Base-by-base conservation (phyloP, 495 filamentous ascomycete species). In the Lophium mytilinum region DNA sequence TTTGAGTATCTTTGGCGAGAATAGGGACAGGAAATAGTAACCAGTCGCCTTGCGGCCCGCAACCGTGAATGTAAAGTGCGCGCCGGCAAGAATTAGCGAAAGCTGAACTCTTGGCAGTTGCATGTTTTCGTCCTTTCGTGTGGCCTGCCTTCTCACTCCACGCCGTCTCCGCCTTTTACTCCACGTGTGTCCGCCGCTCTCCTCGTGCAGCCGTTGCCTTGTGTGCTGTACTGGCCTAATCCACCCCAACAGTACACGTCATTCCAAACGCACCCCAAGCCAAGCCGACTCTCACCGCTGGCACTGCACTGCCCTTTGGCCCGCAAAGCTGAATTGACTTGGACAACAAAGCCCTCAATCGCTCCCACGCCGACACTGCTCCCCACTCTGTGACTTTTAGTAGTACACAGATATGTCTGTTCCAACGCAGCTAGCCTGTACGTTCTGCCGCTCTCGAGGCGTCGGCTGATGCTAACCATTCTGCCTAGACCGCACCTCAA, bases 371-470 rank as follows among this genome's bases (percentile, higher is more conserved):
- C 47, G 17, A 37, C 7, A 21, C 36, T 37, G 14, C 37, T 17
- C 37, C 10, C 24, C 19, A 17, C 17, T 54, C 84, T 86, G 84
- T 87, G 84, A 73, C 84, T 86, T 87, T 86, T 62, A 82, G 78
- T 88, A 86, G 83, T 83, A 30, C 24, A 30, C 24, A 30, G 24
- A 30, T 80, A 96, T 96, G 90, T 86, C 89, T 67, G 82, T 72
- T 77, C 84, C 86, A 61, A 86, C 89, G 72, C 90, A 96, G 83
- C 84, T 95, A 81, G 88, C 88, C 68, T 95, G 83, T 86, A 70
- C 11, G 60, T 53, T 14, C 12, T 33, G 15, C 37, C 34, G 15
- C 11, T 10, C 15, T 36, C 9, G 35, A 14, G 7, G 34, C 8
- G 19, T 34, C 43, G 35, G 51, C 57, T 55, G 51, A 59, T 39